Evolutionary conservation across 2,329 filamentous ascomycete genomes (phyloP), one percentile per base, ranked within the genome.

Genomic region (Cladosporium phlei): DNA sequence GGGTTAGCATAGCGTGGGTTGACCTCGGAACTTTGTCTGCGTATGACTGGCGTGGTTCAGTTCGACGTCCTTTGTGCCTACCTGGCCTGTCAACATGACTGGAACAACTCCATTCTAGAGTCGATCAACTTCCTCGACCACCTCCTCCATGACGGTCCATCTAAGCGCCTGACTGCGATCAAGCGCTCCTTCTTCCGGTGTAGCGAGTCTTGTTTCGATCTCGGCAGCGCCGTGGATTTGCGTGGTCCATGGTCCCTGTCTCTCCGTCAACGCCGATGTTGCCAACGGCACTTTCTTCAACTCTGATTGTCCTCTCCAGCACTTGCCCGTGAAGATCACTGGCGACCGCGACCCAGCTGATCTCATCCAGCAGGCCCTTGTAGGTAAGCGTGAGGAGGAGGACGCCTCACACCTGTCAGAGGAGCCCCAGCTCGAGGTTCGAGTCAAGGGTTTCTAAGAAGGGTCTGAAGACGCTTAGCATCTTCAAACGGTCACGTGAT

Each of bases 81-180:
- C 61, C 71, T 95, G 2, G 59, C 72, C 1, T 75, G 80, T 38
- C 69, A 76, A 49, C 70, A 76, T 16, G 66, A 73, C 1, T 85
- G 85, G 64, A 78, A n/a, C n/a, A n/a, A n/a, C n/a, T n/a, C n/a
- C n/a, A n/a, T n/a, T n/a, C n/a, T n/a, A n/a, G n/a, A n/a, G 59
- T 83, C 86, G 11, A 79, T 97, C 65, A 95, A 86, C 62, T 96
- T 96, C 60, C 72, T 96, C 4, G 93, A 98, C 53, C 93, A 98
- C 61, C 72, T 91, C 6, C 73, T 98, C 46, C 86, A 93, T 4
- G 82, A 95, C 64, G 75, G 71, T n/a, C 88, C 93, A 0, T 83
- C 83, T 0, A 69, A 80, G 57, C 69, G 74, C 2, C 80, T 88
- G 58, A 73, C 83, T 0, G 68, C 80, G 0, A 85, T 96, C 66